Percentiles rank a stretch among this genome's conserved stretches.
These are phyloP conservation scores for Chaetomiaceae sp. DNA, from an alignment of 2,329 filamentous ascomycete species.

Conservation along the genomic window DNA sequence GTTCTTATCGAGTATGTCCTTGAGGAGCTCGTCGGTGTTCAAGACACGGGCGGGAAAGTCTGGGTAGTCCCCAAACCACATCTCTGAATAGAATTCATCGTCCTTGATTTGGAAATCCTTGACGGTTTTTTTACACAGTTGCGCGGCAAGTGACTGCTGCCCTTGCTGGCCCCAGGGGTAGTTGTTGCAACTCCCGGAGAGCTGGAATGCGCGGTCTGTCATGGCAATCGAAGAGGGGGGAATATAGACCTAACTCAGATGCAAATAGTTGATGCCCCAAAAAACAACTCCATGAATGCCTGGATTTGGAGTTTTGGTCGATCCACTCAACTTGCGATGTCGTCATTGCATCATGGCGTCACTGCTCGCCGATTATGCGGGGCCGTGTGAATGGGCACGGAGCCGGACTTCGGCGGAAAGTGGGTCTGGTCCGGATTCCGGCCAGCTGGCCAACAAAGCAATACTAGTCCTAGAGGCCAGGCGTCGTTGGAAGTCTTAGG, in stretches of 20 bases:
- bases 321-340: no score
- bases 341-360: conserved; percentile 1
- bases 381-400: neutral
- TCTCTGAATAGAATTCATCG: conserved; percentile 57
- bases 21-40: conserved; percentile 58
- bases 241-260: no score
- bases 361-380: conserved; percentile 10
- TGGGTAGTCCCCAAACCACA: conserved; percentile 77
- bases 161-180: conserved; percentile 71
- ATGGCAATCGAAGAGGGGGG: no score
- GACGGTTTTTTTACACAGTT: conserved; percentile 60
- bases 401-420: neutral
- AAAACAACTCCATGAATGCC: no score
- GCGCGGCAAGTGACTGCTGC: conserved; percentile 60
- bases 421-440: no score
- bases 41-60: conserved; percentile 62
- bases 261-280: no score
- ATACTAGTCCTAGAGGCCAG: no score
- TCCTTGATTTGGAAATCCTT: conserved; percentile 61
- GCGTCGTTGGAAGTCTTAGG: no score
- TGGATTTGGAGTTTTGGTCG: no score
- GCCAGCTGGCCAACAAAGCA: no score
- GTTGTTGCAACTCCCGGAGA: conserved; percentile 49
- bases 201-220: conserved; percentile 38
- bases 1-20: conserved; percentile 59